Conservation (phyloP, 768 basidiomycete species). For the Phlebiopsis gigantea region DNA sequence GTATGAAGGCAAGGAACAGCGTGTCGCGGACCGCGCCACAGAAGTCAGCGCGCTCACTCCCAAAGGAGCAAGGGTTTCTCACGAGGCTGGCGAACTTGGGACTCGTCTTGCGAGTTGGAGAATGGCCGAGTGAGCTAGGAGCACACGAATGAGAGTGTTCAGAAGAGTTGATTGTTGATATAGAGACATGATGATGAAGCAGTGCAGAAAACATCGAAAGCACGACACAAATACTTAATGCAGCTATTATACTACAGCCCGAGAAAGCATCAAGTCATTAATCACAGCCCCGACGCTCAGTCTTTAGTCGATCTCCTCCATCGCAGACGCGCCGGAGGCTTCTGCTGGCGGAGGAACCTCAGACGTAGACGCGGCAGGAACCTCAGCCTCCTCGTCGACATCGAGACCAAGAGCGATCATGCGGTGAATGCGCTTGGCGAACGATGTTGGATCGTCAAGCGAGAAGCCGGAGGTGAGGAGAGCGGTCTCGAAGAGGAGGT, state of each 20-base stretch:
- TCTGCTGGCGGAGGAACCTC: slow-evolving; percentile 51
- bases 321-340: slow-evolving; percentile 68
- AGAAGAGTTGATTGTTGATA: not conserved
- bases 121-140: too few species aligned
- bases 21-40: not conserved
- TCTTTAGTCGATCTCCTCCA: slow-evolving; percentile 93
- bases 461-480: slow-evolving; percentile 94
- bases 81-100: not conserved
- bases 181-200: not conserved
- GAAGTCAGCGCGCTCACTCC: not conserved
- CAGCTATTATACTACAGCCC: not conserved
- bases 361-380: slow-evolving; percentile 36
- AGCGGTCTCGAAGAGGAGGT: slow-evolving; percentile 94
- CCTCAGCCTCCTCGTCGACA: slow-evolving; percentile 74
- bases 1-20: not conserved
- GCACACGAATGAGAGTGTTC: not conserved
- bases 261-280: not conserved
- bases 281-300: not conserved
- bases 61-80: not conserved
- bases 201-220: slow-evolving; percentile 1
- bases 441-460: slow-evolving; percentile 91
- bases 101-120: too few species aligned
- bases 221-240: slow-evolving; percentile 9
- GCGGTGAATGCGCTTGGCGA: slow-evolving; percentile 93
- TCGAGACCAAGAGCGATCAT: slow-evolving; percentile 95